These are phyloP conservation scores for Suhomyces sp. DNA, from an alignment of 805 yeast species.

Conservation along the genomic window DNA sequence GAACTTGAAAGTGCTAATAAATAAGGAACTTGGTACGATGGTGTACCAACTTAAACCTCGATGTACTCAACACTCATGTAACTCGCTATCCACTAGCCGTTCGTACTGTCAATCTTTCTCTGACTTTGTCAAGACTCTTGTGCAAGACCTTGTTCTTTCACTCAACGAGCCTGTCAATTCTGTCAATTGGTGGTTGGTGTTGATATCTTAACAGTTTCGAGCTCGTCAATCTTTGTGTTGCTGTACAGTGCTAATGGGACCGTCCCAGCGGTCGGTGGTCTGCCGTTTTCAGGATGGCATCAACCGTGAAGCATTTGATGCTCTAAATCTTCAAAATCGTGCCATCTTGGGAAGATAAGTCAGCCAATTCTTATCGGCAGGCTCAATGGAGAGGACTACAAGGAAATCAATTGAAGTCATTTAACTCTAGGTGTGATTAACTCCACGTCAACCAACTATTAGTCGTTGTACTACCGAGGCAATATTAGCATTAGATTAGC, in stretches of 20 bases:
- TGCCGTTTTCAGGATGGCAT: conserved; percentile 30
- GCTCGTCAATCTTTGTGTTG: too few species aligned
- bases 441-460: too few species aligned
- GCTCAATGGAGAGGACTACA: conserved; percentile 26
- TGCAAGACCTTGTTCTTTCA: too few species aligned
- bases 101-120: too few species aligned
- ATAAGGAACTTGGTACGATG: conserved; percentile 16
- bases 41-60: conserved; percentile 24
- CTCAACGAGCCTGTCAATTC: too few species aligned
- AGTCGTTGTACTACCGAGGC: too few species aligned
- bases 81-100: too few species aligned
- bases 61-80: conserved; percentile 18
- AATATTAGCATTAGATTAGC: too few species aligned
- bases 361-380: conserved; percentile 17
- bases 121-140: too few species aligned
- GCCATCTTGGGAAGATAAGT: conserved; percentile 38
- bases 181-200: too few species aligned
- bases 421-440: too few species aligned
- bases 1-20: conserved; percentile 16
- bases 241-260: not conserved
- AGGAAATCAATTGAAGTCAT: conserved; percentile 32
- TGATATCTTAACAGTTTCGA: too few species aligned
- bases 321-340: conserved; percentile 23
- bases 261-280: not conserved
- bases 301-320: conserved; percentile 23